These are phyloP conservation scores for Botrytis tulipae DNA, from an alignment of 2,329 filamentous ascomycete genomes.

Conservation along the genomic window DNA sequence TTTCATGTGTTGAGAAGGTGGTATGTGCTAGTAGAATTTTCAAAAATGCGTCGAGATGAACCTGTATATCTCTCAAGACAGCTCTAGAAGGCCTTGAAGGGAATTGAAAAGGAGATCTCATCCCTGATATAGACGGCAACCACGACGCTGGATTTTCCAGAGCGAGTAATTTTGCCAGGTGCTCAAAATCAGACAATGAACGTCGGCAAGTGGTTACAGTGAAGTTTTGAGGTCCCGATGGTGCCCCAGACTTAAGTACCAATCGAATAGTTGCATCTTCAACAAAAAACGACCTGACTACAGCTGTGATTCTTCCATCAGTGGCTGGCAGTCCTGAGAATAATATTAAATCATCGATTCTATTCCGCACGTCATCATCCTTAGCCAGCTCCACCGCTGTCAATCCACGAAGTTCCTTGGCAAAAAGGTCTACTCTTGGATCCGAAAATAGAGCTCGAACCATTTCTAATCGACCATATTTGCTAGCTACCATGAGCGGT, in stretches of 20 bases:
- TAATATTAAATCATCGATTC: slow-evolving; percentile 89
- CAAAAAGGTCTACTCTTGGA: slow-evolving; percentile 77
- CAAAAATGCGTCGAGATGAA: slow-evolving; percentile 82
- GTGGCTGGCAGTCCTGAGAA: slow-evolving; percentile 70
- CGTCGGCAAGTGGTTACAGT: slow-evolving; percentile 93
- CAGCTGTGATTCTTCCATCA: slow-evolving; percentile 83
- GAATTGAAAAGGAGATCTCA: slow-evolving; percentile 87
- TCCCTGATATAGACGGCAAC: slow-evolving; percentile 75
- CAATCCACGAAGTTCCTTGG: slow-evolving; percentile 81
- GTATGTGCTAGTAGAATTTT: slow-evolving; percentile 83
- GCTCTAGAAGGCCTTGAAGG: slow-evolving; percentile 87
- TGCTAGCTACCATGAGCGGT: slow-evolving; percentile 95
- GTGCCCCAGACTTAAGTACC: slow-evolving; percentile 90
- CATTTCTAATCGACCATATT: slow-evolving; percentile 93
- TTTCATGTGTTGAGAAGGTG: slow-evolving; percentile 92
- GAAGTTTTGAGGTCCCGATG: slow-evolving; percentile 76
- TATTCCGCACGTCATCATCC: slow-evolving; percentile 94
- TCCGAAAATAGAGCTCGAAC: slow-evolving; percentile 86
- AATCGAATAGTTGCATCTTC: slow-evolving; percentile 93
- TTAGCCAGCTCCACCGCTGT: slow-evolving; percentile 96
- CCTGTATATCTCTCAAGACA: slow-evolving; percentile 82
- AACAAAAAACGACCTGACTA: slow-evolving; percentile 94
- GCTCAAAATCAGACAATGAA: slow-evolving; percentile 86
- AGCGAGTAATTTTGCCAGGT: slow-evolving; percentile 76
- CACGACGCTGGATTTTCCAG: slow-evolving; percentile 94